Base-by-base conservation (phyloP, 1,284 basidiomycete species). In the Amylostereum areolatum region DNA sequence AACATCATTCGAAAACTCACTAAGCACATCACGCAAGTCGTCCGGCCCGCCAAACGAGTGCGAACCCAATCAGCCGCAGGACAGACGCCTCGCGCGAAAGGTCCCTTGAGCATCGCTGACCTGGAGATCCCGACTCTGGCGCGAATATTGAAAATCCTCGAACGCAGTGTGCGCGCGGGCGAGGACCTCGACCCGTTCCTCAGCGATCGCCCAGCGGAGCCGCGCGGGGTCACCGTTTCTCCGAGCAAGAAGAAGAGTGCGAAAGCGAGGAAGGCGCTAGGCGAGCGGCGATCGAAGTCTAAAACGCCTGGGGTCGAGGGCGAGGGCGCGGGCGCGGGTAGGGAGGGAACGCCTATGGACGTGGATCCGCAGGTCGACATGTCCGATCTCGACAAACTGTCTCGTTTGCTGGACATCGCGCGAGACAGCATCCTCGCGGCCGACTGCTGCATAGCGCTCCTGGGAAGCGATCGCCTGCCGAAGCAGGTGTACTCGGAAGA, bases 401-500 rank as follows among this genome's bases (percentile, higher is more conserved):
- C 75, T 1, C 63, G 62, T 39, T 62, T 65, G 10, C 64, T 92
- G 33, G 79, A 84, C 46, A 59, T 75, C 25, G 82, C 83, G 4
- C 71, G 77, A 37, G 84, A 90, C 56, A 86, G 85, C 42, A 75
- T 90, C 3, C 58, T 89, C 6, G 90, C 90, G 3, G 89, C 90
- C 0, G 88, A 94, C 59, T 92, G 89, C 57, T 85, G 81, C 53
- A 75, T 97, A 50, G 78, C 83, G 0, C 66, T 96, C 5, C 74
- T 97, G 11, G 80, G 81, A 0, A 84, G 83, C 33, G 89, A 93
- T 54, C 75, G 85, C 28, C 67, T 96, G 43, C 80, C 89, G 3
- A 93, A 93, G 62, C 89, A 92, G 77, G 91, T 90, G 32, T 96
- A 90, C 63, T 96, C 94, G 0, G 95, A 98, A 63, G 95, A 98